Conservation (phyloP, 441 rosid genomes). For the Brassica balearica region DNA sequence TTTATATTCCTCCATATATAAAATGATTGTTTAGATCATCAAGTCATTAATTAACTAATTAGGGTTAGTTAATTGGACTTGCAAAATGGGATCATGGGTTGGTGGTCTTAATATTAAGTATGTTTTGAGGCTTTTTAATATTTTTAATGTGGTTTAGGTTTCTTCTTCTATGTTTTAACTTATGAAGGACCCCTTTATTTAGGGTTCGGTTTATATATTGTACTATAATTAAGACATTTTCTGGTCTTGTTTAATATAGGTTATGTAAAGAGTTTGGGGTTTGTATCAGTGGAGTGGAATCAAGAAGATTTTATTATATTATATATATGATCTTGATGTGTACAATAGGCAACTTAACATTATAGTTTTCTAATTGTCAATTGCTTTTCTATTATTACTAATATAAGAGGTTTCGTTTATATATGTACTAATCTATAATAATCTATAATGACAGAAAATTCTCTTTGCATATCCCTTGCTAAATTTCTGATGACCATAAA, state of each 20-base stretch:
- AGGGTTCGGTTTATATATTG: constrained; percentile 41
- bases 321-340: neutral
- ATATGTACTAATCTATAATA: neutral
- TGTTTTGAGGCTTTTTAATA: neutral
- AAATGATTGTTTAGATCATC: constrained; percentile 31
- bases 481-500: constrained; percentile 6
- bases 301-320: constrained; percentile 2
- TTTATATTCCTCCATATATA: neutral
- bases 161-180: constrained; percentile 41
- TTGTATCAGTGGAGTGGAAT: constrained; percentile 29
- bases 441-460: neutral
- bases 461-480: neutral
- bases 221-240: constrained; percentile 28
- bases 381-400: neutral
- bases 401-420: neutral
- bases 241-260: constrained; percentile 36
- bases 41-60: constrained; percentile 57
- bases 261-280: constrained; percentile 40
- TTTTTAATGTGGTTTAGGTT: constrained; percentile 38
- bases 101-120: constrained; percentile 18
- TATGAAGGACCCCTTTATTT: constrained; percentile 39
- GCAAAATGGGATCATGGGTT: constrained; percentile 33
- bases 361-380: neutral
- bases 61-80: constrained; percentile 37
- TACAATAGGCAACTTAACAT: neutral